These are phyloP conservation scores for Chlamydomonas reinhardtii DNA, from an alignment of 163 green algal species.

Conservation along the genomic window DNA sequence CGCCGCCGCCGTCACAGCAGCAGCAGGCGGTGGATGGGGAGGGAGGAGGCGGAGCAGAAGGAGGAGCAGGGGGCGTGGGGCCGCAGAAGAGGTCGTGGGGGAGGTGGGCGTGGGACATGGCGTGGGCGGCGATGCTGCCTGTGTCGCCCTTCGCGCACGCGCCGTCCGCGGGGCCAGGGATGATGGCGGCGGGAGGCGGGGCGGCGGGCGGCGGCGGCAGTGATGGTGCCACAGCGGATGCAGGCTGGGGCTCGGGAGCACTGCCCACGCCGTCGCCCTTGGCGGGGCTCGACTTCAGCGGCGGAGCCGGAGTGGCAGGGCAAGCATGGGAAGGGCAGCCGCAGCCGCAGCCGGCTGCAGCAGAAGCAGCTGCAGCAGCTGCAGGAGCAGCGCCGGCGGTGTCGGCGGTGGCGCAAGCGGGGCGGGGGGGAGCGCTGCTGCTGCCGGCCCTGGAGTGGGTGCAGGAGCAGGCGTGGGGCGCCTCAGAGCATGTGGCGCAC, in stretches of 20 bases:
- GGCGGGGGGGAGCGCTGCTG: neutral
- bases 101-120: neutral
- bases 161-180: too few relatives aligned
- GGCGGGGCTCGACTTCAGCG: too few relatives aligned
- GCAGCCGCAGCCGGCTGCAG: too few relatives aligned
- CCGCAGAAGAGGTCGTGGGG: neutral
- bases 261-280: too few relatives aligned
- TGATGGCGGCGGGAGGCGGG: too few relatives aligned
- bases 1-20: neutral
- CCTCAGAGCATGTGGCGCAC: constrained; percentile 27
- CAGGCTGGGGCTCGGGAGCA: too few relatives aligned
- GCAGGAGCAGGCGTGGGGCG: constrained; percentile 33
- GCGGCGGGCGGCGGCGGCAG: too few relatives aligned
- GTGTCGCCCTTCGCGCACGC: too few relatives aligned
- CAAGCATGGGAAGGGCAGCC: too few relatives aligned
- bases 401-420: too few relatives aligned
- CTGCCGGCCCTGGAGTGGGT: neutral
- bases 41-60: neutral
- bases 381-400: neutral
- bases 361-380: neutral
- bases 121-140: too few relatives aligned
- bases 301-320: too few relatives aligned
- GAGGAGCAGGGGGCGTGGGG: neutral
- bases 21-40: neutral
- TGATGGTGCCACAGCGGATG: neutral